These are phyloP conservation scores for Magnaporthiopsis poae DNA, from an alignment of 2,329 filamentous ascomycete genomes.

Conservation along the genomic window DNA sequence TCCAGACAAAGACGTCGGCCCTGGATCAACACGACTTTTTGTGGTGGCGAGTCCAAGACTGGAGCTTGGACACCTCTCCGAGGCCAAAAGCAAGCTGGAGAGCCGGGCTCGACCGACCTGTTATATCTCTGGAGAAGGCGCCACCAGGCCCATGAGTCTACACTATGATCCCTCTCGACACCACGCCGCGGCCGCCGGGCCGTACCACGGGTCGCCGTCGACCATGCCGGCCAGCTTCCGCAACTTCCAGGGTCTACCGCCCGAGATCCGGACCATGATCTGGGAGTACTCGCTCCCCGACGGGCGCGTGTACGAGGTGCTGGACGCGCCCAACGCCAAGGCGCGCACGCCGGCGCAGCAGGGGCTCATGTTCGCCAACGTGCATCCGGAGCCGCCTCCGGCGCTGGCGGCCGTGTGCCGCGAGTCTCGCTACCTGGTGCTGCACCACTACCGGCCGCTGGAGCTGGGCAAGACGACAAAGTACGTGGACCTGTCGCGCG, in stretches of 20 bases:
- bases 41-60: not conserved
- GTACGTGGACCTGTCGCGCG: slow-evolving; percentile 34
- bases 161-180: slow-evolving; percentile 16
- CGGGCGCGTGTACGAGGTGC: slow-evolving; percentile 35
- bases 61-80: slow-evolving; percentile 9
- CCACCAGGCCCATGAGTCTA: slow-evolving; percentile 12
- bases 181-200: slow-evolving; percentile 4
- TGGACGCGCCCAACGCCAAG: slow-evolving; percentile 33
- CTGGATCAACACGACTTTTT: not conserved
- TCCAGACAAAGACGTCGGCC: not conserved
- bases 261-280: slow-evolving; percentile 35
- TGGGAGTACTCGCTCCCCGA: slow-evolving; percentile 37
- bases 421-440: slow-evolving; percentile 32
- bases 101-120: not conserved
- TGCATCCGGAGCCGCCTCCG: slow-evolving; percentile 35
- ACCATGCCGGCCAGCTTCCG: slow-evolving; percentile 17
- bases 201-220: slow-evolving; percentile 10
- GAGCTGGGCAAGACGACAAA: slow-evolving; percentile 36
- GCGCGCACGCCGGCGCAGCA: slow-evolving; percentile 29
- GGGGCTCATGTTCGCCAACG: slow-evolving; percentile 37
- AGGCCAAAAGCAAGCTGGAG: slow-evolving; percentile 1
- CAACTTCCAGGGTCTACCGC: slow-evolving; percentile 26
- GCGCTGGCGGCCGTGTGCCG: slow-evolving; percentile 33
- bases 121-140: slow-evolving; percentile 10
- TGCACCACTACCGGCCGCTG: slow-evolving; percentile 34